Conservation (phyloP, 805 yeast genomes). For the Tetrapisispora taiwanensis region DNA sequence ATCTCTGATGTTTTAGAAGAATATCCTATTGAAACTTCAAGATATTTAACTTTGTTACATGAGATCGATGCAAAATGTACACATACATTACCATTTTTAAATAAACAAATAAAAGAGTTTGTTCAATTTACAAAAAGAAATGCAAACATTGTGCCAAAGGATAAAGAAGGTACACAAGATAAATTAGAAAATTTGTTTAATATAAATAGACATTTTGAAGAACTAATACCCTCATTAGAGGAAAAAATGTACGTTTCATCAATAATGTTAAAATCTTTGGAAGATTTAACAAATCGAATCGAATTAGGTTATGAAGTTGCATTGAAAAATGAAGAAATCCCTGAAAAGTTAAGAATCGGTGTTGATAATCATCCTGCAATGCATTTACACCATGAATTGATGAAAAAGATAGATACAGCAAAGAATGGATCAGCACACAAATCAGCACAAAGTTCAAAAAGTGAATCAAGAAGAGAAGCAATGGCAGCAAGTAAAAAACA, state of each 20-base stretch:
- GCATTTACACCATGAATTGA: constrained; percentile 31
- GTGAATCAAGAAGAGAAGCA: constrained; percentile 86
- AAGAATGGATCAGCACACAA: constrained; percentile 18
- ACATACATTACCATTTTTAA: constrained; percentile 57
- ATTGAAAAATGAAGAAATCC: constrained; percentile 61
- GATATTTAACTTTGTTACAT: constrained; percentile 77
- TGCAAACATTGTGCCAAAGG: background rate
- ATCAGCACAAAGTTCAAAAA: constrained; percentile 64
- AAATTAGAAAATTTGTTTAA: constrained; percentile 22
- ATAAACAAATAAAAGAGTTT: constrained; percentile 27
- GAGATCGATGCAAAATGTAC: constrained; percentile 95
- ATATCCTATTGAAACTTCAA: constrained; percentile 69
- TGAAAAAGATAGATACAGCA: constrained; percentile 22
- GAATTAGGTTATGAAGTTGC: constrained; percentile 75
- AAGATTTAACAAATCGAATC: constrained; percentile 58
- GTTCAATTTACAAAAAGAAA: constrained; percentile 3
- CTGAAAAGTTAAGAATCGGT: constrained; percentile 67
- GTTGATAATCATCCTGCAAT: constrained; percentile 87
- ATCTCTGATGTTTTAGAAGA: constrained; percentile 86
- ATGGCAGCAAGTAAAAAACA: constrained; percentile 62
- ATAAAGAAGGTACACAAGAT: constrained; percentile 6
- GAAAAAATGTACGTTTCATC: constrained; percentile 97
- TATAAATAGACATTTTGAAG: constrained; percentile 40
- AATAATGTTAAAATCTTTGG: constrained; percentile 70
- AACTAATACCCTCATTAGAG: constrained; percentile 82